A percentile compares a stretch with the other conserved stretches of the same genome.
phyloP scores from a whole-genome alignment of 164 flowering plant genomes.

The Nelumbo lutea region DNA sequence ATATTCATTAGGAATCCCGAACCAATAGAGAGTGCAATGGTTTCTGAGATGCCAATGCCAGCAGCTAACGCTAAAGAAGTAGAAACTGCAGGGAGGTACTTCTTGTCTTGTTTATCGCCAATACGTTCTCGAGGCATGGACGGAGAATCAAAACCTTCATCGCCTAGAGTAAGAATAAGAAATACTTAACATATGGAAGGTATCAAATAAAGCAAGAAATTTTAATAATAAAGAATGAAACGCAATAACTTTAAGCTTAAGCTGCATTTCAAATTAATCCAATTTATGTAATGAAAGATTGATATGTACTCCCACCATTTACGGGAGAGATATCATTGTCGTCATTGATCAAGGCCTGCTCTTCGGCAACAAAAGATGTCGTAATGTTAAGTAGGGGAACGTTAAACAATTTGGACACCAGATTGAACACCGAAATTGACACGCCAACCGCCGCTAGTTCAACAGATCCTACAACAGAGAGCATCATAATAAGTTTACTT shows the following conservation, averaged over 20 bases:
- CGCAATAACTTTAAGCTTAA: no score
- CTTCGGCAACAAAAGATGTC: conserved; percentile 95
- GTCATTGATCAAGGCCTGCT: conserved; percentile 49
- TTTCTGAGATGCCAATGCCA: conserved; percentile 73
- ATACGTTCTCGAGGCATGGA: conserved; percentile 19
- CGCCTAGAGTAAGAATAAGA: conserved; percentile 7
- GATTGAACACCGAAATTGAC: conserved; percentile 84
- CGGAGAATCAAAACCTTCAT: conserved; percentile 9
- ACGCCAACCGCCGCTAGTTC: conserved; percentile 97
- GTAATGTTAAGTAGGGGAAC: conserved; percentile 91
- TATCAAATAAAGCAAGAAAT: background rate
- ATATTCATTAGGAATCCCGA: conserved; percentile 74
- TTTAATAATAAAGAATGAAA: background rate
- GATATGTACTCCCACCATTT: conserved; percentile 22
- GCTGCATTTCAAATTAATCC: no score
- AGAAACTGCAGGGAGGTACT: conserved; percentile 70
- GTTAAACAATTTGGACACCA: conserved; percentile 87
- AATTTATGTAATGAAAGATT: background rate
- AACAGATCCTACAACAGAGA: conserved; percentile 52
- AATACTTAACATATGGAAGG: background rate
- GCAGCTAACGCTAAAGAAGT: conserved; percentile 82
- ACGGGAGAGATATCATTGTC: conserved; percentile 13
- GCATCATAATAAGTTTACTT: background rate
- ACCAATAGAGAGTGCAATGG: conserved; percentile 71
- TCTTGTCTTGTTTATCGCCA: conserved; percentile 38